Evolutionary conservation across 371 early-diverging fungal species (phyloP).

Genomic region (Lichtheimia ornata): DNA sequence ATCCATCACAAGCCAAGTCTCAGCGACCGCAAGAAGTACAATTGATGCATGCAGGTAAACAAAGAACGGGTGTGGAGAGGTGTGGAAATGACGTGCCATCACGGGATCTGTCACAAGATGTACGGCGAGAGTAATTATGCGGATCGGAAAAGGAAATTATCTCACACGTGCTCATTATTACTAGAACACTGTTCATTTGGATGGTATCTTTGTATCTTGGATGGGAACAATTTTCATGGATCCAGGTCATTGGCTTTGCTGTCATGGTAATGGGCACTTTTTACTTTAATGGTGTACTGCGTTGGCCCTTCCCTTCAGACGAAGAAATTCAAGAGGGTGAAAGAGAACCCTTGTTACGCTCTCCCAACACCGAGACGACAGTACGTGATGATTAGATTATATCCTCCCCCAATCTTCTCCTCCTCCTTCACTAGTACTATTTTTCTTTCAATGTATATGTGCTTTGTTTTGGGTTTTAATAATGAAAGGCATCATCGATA

Average conservation of each 20-base stretch:
- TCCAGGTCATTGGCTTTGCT: conserved; percentile 87
- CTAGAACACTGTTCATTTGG: conserved; percentile 94
- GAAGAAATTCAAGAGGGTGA: conserved; percentile 20
- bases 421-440: neutral
- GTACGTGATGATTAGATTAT: conserved; percentile 7
- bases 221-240: conserved; percentile 91
- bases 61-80: neutral
- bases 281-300: conserved; percentile 85
- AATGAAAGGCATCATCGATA: neutral
- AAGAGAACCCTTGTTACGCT: conserved; percentile 31
- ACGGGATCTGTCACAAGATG: too few relatives aligned
- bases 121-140: neutral
- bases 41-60: conserved; percentile 87
- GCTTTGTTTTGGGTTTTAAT: neutral
- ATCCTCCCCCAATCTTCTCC: neutral
- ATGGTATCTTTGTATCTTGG: conserved; percentile 84
- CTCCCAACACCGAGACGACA: conserved; percentile 3
- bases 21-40: conserved; percentile 89
- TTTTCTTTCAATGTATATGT: neutral
- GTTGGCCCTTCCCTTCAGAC: conserved; percentile 35
- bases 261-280: conserved; percentile 90
- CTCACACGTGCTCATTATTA: neutral
- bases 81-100: too few relatives aligned
- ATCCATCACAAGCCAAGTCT: conserved; percentile 82
- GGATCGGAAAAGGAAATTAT: neutral